Evolutionary conservation across 495 filamentous ascomycete genomes (phyloP).

Genomic region (Penicillium turbatum): DNA sequence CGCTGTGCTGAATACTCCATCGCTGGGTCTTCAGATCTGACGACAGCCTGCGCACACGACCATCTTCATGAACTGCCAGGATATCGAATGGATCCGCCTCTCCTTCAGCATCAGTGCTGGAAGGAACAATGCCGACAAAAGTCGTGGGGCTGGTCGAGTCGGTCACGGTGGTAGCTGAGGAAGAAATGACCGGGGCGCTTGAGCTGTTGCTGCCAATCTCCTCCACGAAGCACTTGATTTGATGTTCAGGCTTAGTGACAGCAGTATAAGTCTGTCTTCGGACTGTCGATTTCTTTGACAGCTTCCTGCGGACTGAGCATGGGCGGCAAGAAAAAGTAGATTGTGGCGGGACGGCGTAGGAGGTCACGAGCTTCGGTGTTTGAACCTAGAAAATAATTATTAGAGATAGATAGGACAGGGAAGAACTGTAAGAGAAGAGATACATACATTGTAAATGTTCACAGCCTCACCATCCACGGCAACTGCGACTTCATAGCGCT

Average conservation of each 20-base stretch:
- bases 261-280: slow-evolving; percentile 68
- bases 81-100: slow-evolving; percentile 37
- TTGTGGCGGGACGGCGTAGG: slow-evolving; percentile 80
- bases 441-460: slow-evolving; percentile 83
- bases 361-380: slow-evolving; percentile 73
- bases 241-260: slow-evolving; percentile 37
- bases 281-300: slow-evolving; percentile 45
- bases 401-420: neutral
- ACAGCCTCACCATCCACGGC: slow-evolving; percentile 88
- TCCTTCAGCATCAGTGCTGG: slow-evolving; percentile 17
- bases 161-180: slow-evolving; percentile 36
- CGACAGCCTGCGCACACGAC: slow-evolving; percentile 39
- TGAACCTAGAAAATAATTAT: slow-evolving; percentile 56
- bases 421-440: neutral
- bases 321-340: slow-evolving; percentile 72
- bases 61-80: slow-evolving; percentile 45
- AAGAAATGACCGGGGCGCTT: slow-evolving; percentile 37
- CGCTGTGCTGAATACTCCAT: slow-evolving; percentile 42
- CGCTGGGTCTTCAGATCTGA: slow-evolving; percentile 38
- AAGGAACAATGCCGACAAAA: slow-evolving; percentile 40
- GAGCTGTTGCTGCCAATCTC: slow-evolving; percentile 39
- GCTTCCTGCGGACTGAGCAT: slow-evolving; percentile 65
- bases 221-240: slow-evolving; percentile 52
- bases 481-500: slow-evolving; percentile 78
- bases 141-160: slow-evolving; percentile 41